A percentile compares a stretch with the other conserved stretches of the same genome.
Evolutionary conservation across 1,139 yeast genomes (phyloP).

Genomic region (Chernovozyma aurita): DNA sequence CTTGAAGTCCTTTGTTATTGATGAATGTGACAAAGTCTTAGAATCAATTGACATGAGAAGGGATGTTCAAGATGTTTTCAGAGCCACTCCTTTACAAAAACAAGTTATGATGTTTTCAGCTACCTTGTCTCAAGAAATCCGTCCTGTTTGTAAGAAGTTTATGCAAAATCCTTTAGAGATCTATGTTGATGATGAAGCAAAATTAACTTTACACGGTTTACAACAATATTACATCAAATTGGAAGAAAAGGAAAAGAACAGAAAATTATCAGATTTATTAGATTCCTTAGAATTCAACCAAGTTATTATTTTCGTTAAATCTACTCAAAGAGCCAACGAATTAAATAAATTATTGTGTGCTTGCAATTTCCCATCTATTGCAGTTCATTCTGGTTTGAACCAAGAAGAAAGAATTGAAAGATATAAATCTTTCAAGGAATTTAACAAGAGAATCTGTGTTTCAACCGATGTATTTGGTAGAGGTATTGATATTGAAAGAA

Average conservation of each 20-base stretch:
- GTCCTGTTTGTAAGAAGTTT: constrained; percentile 96
- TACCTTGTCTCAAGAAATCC: constrained; percentile 87
- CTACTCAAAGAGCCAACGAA: constrained; percentile 89
- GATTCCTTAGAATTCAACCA: constrained; percentile 97
- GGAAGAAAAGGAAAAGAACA: constrained; percentile 88
- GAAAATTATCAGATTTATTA: constrained; percentile 85
- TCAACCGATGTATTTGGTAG: constrained; percentile 98
- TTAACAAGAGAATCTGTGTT: constrained; percentile 97
- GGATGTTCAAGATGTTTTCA: constrained; percentile 96
- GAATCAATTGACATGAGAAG: constrained; percentile 94
- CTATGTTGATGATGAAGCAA: constrained; percentile 96
- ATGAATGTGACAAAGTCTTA: constrained; percentile 97
- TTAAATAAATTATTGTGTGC: constrained; percentile 85
- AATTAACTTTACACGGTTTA: constrained; percentile 94
- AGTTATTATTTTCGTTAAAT: constrained; percentile 93
- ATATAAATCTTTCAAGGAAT: constrained; percentile 94
- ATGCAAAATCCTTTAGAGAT: constrained; percentile 98
- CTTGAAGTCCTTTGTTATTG: constrained; percentile 92
- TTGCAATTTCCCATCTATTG: constrained; percentile 95
- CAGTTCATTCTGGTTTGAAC: constrained; percentile 92
- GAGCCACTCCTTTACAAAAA: constrained; percentile 96
- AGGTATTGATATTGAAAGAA: constrained; percentile 99
- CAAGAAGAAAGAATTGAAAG: constrained; percentile 98
- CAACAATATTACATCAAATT: constrained; percentile 94
- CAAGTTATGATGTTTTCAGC: constrained; percentile 99